Evolutionary conservation across 495 filamentous ascomycete species (phyloP).

Genomic region (Aspergillus mulundensis): DNA sequence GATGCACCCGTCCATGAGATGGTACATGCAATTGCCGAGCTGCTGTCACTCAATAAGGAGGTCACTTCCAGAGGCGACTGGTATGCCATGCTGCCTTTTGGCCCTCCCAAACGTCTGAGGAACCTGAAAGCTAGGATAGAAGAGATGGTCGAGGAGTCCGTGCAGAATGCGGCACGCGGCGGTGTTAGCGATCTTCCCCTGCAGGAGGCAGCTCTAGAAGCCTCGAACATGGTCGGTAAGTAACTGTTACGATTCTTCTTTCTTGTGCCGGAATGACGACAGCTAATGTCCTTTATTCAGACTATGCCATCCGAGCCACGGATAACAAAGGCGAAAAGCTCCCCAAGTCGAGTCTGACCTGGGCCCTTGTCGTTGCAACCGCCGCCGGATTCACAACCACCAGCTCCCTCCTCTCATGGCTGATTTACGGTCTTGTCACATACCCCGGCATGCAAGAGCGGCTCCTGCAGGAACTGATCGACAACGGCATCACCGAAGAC

Average conservation of each 20-base stretch:
- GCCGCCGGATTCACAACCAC: conserved; percentile 56
- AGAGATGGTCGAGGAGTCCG: conserved; percentile 35
- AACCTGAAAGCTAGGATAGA: conserved; percentile 23
- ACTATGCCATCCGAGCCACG: conserved; percentile 41
- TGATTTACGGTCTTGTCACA: conserved; percentile 44
- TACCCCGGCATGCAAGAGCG: conserved; percentile 50
- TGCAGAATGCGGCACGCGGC: conserved; percentile 24
- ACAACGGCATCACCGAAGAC: conserved; percentile 35
- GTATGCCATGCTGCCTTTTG: conserved; percentile 50
- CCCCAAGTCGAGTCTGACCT: conserved; percentile 32
- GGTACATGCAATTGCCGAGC: conserved; percentile 36
- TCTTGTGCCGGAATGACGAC: no score
- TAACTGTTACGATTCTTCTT: no score
- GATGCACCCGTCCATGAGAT: conserved; percentile 42
- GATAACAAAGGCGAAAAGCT: conserved; percentile 52
- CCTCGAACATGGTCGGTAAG: conserved; percentile 42
- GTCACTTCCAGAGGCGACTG: conserved; percentile 44
- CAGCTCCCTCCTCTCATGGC: conserved; percentile 49
- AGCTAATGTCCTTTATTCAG: not conserved
- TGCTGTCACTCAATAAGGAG: conserved; percentile 50
- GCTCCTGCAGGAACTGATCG: conserved; percentile 51
- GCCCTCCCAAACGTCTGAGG: conserved; percentile 39
- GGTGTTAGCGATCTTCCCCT: conserved; percentile 43
- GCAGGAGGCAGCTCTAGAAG: conserved; percentile 48
- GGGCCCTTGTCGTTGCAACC: conserved; percentile 30